A percentile compares a stretch with the other conserved stretches of the same genome.
These are phyloP conservation scores for Phtheirospermum japonicum DNA, from an alignment of 257 asterid species.

Conservation along the genomic window DNA sequence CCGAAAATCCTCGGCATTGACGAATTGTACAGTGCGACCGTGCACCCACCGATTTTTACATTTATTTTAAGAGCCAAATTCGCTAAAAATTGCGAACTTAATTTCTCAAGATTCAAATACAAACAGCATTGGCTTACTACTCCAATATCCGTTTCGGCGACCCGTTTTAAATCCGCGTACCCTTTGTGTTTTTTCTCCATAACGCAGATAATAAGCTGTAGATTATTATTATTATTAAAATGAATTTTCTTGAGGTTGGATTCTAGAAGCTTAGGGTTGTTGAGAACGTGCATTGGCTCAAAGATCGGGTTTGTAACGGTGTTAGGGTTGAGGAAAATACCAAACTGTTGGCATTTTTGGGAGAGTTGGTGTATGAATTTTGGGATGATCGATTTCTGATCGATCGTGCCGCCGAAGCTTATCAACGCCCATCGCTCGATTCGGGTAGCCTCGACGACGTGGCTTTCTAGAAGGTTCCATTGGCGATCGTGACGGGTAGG, in stretches of 20 bases:
- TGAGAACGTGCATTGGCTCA: constrained; percentile 87
- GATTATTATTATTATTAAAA: constrained; percentile 31
- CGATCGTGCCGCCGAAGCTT: constrained; percentile 78
- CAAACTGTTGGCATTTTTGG: constrained; percentile 74
- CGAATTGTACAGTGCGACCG: constrained; percentile 71
- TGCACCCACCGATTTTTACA: constrained; percentile 91
- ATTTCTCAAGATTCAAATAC: constrained; percentile 60
- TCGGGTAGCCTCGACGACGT: constrained; percentile 74
- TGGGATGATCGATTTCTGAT: constrained; percentile 36
- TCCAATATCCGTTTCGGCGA: constrained; percentile 82
- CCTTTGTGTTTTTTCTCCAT: constrained; percentile 98
- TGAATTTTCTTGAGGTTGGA: constrained; percentile 50
- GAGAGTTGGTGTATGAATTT: constrained; percentile 74
- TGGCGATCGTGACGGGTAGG: constrained; percentile 89
- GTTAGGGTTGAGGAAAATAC: constrained; percentile 63
- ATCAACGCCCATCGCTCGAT: constrained; percentile 79
- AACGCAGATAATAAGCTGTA: constrained; percentile 83
- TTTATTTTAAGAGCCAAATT: constrained; percentile 94
- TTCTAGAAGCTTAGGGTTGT: constrained; percentile 66
- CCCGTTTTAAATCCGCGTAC: constrained; percentile 84
- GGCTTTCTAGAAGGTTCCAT: constrained; percentile 92
- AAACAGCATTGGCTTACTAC: constrained; percentile 86
- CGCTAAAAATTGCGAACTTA: constrained; percentile 49
- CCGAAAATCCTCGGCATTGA: constrained; percentile 76
- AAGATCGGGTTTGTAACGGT: constrained; percentile 57